Evolutionary conservation across 1,139 yeast genomes (phyloP).

Genomic region (Casaregolazyma suthepensis): DNA sequence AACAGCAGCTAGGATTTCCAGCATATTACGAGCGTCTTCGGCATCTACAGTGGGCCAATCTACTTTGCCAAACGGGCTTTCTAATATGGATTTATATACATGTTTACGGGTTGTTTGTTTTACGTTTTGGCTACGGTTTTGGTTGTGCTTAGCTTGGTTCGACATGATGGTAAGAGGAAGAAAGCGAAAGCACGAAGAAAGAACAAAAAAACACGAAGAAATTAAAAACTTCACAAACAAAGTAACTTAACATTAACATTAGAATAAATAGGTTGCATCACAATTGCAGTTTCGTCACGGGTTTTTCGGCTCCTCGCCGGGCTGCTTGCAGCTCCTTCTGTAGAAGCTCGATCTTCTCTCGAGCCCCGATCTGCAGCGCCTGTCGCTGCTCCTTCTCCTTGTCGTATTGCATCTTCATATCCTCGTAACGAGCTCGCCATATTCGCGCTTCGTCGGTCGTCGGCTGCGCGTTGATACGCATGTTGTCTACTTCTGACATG

Average conservation of each 20-base stretch:
- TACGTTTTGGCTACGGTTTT: background rate
- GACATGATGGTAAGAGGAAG: background rate
- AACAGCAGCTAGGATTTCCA: constrained; percentile 1
- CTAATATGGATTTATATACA: constrained; percentile 6
- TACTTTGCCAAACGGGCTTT: constrained; percentile 5
- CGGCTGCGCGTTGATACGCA: background rate
- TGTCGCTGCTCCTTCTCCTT: constrained; percentile 5
- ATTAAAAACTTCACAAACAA: background rate
- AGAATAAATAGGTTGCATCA: background rate
- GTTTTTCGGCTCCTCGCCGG: background rate
- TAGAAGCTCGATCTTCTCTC: background rate
- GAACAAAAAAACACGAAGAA: too few species aligned
- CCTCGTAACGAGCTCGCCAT: constrained; percentile 7
- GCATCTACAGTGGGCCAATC: constrained; percentile 6
- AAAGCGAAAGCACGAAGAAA: too few species aligned
- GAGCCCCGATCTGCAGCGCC: constrained; percentile 1
- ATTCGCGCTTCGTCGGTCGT: constrained; percentile 8
- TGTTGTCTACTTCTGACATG: background rate
- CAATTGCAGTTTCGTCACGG: background rate
- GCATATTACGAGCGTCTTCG: background rate
- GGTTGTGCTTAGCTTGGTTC: too few species aligned
- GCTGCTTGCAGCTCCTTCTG: background rate
- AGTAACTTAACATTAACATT: background rate
- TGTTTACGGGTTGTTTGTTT: too few species aligned
- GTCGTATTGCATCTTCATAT: constrained; percentile 3